Base-by-base conservation (phyloP, 2,329 filamentous ascomycete species). In the Lachnellula occidentalis region DNA sequence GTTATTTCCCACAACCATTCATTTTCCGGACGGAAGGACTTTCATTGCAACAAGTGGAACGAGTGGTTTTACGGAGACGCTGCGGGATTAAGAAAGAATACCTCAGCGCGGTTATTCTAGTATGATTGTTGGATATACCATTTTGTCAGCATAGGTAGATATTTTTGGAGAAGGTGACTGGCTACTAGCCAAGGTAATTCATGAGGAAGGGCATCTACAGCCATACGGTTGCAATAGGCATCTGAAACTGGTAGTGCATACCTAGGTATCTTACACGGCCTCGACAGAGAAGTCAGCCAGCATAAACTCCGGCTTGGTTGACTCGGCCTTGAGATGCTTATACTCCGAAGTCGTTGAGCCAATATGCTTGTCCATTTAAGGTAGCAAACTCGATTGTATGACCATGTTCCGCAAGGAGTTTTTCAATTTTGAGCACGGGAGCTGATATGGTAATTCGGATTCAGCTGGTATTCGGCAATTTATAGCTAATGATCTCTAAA, bases 201-300 rank as follows among this genome's bases (percentile, higher is more conserved):
- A 74, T 70, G 1, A 67, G 55, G 31, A 66, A 70, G 0, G 73
- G 73, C 72, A 74, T 74, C 55, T 74, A 70, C 2, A 73, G 71
- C 69, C 69, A 73, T 11, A 74, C 63, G 24, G 69, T 65, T 9
- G 73, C 72, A 5, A 75, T 61, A 2, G 73, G 73, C 4, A 76
- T 55, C 14, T 63, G 59, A 34, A 69, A 69, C 58, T 75, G 65
- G 17, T 62, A 54, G 5, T 69, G 66, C 46, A 76, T 73, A n/a
- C n/a, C n/a, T n/a, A n/a, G n/a, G n/a, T n/a, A 52, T 76, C 74
- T 45, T 68, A 63, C 2, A 67, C 71, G 0, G 72, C 73, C 6
- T 76, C 73, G 27, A 71, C 72, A 39, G 75, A 74, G 65, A 74
- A 76, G 50, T 76, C 74, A 0, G 72, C 71, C 2, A 76, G 53